A percentile compares a stretch with the other conserved stretches of the same genome.
Conservation (phyloP, 345 rosid species). For the Gossypium stocksii region DNA sequence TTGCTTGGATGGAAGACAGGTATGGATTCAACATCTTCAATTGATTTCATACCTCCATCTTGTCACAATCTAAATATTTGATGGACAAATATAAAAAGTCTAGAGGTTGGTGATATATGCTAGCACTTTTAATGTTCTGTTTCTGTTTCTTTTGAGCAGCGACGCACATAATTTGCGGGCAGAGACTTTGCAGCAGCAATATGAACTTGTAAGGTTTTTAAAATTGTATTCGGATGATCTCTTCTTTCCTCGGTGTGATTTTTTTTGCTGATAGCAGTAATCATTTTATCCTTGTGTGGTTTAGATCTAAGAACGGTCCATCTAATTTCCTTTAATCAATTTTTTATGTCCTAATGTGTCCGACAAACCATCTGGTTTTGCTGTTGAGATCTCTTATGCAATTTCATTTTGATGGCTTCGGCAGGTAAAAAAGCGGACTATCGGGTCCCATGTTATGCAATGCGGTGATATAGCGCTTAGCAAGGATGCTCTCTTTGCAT, state of each 20-base stretch:
- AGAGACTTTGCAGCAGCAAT: conserved; percentile 83
- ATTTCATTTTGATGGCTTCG: conserved; percentile 20
- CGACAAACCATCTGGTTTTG: background rate
- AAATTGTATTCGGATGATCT: background rate
- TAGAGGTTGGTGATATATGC: too few species aligned
- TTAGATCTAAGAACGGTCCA: conserved; percentile 3
- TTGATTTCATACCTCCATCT: background rate
- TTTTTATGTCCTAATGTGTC: background rate
- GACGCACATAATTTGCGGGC: conserved; percentile 77
- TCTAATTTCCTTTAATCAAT: background rate
- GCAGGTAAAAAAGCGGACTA: conserved; percentile 83
- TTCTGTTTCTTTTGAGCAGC: conserved; percentile 40
- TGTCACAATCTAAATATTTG: background rate
- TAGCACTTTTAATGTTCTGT: conserved; percentile 6
- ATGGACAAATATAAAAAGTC: too few species aligned
- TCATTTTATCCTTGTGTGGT: background rate
- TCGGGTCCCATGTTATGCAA: conserved; percentile 93
- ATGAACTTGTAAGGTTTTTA: conserved; percentile 57
- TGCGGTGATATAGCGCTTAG: conserved; percentile 69
- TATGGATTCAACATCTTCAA: conserved; percentile 6
- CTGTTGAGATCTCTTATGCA: background rate
- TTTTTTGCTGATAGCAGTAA: too few species aligned
- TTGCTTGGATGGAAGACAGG: conserved; percentile 99
- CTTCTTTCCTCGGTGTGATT: background rate
- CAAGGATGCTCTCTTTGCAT: conserved; percentile 49